Percentiles rank a stretch among this genome's conserved stretches.
Conservation (phyloP, 176 grass and related monocot genomes). For the Chrysopogon serrulatus region DNA sequence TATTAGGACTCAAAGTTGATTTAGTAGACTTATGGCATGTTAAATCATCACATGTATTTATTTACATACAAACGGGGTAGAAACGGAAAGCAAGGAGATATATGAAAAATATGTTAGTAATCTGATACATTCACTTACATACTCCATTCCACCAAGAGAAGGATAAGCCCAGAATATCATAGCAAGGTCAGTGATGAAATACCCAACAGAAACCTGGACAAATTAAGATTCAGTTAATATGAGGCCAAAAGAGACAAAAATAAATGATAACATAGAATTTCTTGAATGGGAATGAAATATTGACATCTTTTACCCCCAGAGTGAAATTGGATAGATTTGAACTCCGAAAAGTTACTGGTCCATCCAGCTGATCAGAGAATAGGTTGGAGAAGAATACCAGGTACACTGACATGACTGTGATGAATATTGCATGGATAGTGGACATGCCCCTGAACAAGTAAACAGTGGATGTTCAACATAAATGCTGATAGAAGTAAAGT, state of each 20-base stretch:
- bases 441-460: slow-evolving; percentile 82
- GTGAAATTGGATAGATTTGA: slow-evolving; percentile 82
- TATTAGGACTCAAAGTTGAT: background rate
- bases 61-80: background rate
- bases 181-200: slow-evolving; percentile 83
- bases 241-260: background rate
- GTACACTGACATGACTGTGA: slow-evolving; percentile 85
- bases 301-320: slow-evolving; percentile 64
- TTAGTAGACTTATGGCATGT: background rate
- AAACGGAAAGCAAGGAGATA: background rate
- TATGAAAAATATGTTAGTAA: background rate
- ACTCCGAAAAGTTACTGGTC: slow-evolving; percentile 65
- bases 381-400: slow-evolving; percentile 87
- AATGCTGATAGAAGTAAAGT: background rate
- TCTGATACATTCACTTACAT: slow-evolving; percentile 60
- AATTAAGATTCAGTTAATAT: slow-evolving; percentile 17
- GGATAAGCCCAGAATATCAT: slow-evolving; percentile 96
- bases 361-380: slow-evolving; percentile 81
- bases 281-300: slow-evolving; percentile 1
- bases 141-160: slow-evolving; percentile 91
- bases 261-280: slow-evolving; percentile 15
- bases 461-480: background rate
- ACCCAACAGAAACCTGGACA: slow-evolving; percentile 85
- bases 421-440: slow-evolving; percentile 91
- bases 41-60: background rate